Evolutionary conservation across 1,139 yeast species (phyloP).

Genomic region (Geotrichum fermentans): DNA sequence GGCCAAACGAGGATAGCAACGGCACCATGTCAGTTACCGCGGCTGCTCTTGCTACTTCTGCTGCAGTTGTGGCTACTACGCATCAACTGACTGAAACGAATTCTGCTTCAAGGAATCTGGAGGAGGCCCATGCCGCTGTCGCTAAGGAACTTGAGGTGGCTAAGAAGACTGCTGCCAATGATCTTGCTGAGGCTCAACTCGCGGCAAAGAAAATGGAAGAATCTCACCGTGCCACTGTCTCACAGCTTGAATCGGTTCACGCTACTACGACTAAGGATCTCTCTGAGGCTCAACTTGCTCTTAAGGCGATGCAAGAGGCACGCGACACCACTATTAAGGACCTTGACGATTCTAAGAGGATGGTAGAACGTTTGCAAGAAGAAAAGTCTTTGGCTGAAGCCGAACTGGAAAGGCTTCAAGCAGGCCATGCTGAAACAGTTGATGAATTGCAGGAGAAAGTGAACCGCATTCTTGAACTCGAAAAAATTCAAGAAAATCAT

Average conservation of each 20-base stretch:
- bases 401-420: constrained; percentile 3
- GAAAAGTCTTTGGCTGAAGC: neutral
- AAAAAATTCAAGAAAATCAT: constrained; percentile 2
- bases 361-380: neutral
- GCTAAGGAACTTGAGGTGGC: neutral
- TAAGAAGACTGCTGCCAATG: neutral
- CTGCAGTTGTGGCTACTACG: too few relatives aligned
- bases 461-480: constrained; percentile 4
- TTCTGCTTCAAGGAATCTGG: too few relatives aligned
- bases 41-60: too few relatives aligned
- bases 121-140: too few relatives aligned
- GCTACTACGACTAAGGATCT: too few relatives aligned
- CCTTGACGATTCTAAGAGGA: constrained; percentile 1
- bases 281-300: neutral
- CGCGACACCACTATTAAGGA: neutral
- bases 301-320: neutral
- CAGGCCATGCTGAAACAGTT: neutral
- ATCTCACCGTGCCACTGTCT: too few relatives aligned
- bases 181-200: neutral
- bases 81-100: too few relatives aligned
- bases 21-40: too few relatives aligned
- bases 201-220: constrained; percentile 12
- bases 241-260: neutral
- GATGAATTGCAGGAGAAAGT: constrained; percentile 2
- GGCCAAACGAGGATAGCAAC: too few relatives aligned